These are phyloP conservation scores for Solanum microdontum DNA, from an alignment of 257 asterid species.

Conservation along the genomic window DNA sequence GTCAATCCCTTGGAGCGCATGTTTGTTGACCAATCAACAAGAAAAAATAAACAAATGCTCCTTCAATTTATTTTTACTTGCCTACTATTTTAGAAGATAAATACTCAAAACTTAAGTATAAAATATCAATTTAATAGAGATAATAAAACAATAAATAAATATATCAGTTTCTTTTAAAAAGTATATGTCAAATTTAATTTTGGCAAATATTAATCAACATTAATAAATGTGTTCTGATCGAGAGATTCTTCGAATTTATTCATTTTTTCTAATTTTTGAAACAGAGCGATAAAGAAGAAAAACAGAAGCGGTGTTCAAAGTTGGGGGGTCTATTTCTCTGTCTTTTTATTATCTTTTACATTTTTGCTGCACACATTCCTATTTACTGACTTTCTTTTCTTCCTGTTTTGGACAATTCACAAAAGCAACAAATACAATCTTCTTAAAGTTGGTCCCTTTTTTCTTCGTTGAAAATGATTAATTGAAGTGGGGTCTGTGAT, in stretches of 20 bases:
- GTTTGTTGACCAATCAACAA: slow-evolving; percentile 5
- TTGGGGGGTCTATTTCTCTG: not conserved
- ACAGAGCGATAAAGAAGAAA: not conserved
- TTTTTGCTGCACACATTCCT: not conserved
- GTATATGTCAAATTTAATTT: not conserved
- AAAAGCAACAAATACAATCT: not conserved
- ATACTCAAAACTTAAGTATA: not conserved
- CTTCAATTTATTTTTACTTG: too few species aligned
- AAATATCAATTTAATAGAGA: not conserved
- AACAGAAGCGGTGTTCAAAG: not conserved
- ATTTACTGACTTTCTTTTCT: not conserved
- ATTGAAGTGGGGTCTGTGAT: slow-evolving; percentile 12
- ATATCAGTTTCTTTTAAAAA: not conserved
- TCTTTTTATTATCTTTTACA: not conserved
- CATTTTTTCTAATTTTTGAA: not conserved
- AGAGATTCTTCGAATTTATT: not conserved
- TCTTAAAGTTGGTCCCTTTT: not conserved
- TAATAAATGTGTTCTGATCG: not conserved
- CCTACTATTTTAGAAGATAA: too few species aligned
- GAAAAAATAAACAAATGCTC: slow-evolving; percentile 5
- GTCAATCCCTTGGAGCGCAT: not conserved
- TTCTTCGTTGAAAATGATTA: not conserved
- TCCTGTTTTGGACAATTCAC: not conserved
- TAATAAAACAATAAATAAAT: too few species aligned
- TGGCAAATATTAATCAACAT: not conserved